Conservation (phyloP, 805 yeast genomes). For the Barnettozyma californica region DNA sequence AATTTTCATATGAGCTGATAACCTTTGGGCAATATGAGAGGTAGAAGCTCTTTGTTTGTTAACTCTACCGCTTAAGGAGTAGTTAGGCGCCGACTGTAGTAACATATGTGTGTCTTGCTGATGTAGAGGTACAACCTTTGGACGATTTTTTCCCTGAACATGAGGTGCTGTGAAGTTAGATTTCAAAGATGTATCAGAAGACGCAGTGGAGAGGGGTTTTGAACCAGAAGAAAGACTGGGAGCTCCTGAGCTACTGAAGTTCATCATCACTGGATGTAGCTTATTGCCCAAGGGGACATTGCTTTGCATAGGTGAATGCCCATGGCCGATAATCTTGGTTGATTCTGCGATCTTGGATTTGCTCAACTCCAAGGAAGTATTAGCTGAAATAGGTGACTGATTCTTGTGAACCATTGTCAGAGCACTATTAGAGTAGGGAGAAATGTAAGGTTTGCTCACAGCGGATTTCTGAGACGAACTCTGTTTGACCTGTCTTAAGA, state of each 20-base stretch:
- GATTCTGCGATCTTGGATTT: conserved; percentile 22
- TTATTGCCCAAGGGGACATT: conserved; percentile 5
- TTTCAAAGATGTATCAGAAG: conserved; percentile 11
- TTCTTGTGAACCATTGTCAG: neutral
- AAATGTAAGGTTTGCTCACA: conserved; percentile 1
- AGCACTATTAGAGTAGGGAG: neutral
- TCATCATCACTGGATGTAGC: neutral
- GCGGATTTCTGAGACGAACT: conserved; percentile 14
- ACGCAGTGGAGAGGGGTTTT: conserved; percentile 11
- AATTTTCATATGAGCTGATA: conserved; percentile 23
- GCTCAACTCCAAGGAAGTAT: conserved; percentile 10
- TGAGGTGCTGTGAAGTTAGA: conserved; percentile 8
- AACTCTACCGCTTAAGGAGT: conserved; percentile 1
- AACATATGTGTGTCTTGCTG: neutral
- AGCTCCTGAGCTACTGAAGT: neutral
- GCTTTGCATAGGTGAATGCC: conserved; percentile 8
- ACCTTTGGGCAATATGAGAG: conserved; percentile 21
- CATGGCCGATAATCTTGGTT: conserved; percentile 13
- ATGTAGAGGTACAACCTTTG: neutral
- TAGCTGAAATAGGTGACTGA: neutral
- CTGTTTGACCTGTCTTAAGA: conserved; percentile 17
- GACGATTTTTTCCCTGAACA: neutral
- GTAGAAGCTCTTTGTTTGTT: conserved; percentile 15
- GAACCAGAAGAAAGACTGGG: conserved; percentile 3
- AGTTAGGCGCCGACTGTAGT: neutral